phyloP scores from a whole-genome alignment of 805 yeast species.

The Yarrowia yakushimensis region DNA sequence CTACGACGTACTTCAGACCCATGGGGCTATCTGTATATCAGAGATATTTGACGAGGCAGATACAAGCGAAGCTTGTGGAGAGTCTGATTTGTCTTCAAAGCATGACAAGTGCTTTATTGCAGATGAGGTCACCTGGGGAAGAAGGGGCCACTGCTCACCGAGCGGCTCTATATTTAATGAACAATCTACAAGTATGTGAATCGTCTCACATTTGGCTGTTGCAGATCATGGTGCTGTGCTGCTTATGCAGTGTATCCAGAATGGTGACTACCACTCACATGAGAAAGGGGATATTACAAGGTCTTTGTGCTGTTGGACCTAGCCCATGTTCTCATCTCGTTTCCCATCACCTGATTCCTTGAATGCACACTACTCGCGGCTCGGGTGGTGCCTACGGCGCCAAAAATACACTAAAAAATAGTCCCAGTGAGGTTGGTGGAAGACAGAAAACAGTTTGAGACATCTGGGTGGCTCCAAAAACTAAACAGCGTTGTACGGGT shows the following conservation, averaged over 20 bases:
- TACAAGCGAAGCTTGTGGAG: neutral
- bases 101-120: too few relatives aligned
- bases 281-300: neutral
- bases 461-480: neutral
- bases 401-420: neutral
- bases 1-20: too few relatives aligned
- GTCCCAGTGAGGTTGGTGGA: conserved; percentile 8
- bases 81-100: neutral
- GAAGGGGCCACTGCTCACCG: neutral
- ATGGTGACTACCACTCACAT: too few relatives aligned
- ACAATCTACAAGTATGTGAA: too few relatives aligned
- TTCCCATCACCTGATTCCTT: neutral
- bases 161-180: too few relatives aligned
- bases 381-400: neutral
- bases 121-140: too few relatives aligned
- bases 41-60: neutral
- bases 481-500: conserved; percentile 12
- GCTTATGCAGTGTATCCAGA: too few relatives aligned
- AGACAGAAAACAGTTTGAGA: neutral
- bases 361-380: neutral
- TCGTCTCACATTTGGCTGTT: too few relatives aligned
- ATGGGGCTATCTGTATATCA: too few relatives aligned
- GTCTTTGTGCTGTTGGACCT: neutral
- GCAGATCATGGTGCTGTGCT: too few relatives aligned
- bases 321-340: neutral